These are phyloP conservation scores for Selenicereus undatus DNA, from an alignment of 148 eudicot genomes.

Conservation along the genomic window DNA sequence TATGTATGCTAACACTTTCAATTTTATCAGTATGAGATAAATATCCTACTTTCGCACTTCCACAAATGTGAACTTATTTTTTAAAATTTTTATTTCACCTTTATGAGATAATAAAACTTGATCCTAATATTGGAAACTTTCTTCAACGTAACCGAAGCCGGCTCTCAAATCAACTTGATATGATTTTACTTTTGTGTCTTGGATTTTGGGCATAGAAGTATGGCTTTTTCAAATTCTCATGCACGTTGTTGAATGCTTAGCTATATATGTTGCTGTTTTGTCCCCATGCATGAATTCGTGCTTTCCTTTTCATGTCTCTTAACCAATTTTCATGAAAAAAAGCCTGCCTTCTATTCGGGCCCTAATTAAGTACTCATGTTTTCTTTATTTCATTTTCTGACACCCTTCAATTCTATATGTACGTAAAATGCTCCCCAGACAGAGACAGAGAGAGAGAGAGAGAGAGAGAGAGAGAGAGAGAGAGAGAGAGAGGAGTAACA, in stretches of 20 bases:
- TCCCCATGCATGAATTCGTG: constrained; percentile 31
- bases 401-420: constrained; percentile 16
- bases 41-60: no score
- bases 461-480: background rate
- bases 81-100: no score
- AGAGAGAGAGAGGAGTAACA: background rate
- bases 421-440: background rate
- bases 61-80: no score
- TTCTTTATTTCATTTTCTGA: background rate
- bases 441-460: constrained; percentile 1
- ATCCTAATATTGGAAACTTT: background rate
- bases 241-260: constrained; percentile 25
- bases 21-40: no score
- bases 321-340: constrained; percentile 7
- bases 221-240: background rate
- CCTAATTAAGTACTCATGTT: constrained; percentile 13
- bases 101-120: background rate
- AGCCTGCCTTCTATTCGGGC: constrained; percentile 3
- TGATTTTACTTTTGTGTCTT: background rate
- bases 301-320: constrained; percentile 27
- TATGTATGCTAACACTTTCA: no score
- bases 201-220: constrained; percentile 2
- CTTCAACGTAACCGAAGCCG: background rate
- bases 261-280: constrained; percentile 20
- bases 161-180: background rate